phyloP scores from a whole-genome alignment of 176 grass and related monocot genomes.

The barley (Hordeum vulgare) region DNA sequence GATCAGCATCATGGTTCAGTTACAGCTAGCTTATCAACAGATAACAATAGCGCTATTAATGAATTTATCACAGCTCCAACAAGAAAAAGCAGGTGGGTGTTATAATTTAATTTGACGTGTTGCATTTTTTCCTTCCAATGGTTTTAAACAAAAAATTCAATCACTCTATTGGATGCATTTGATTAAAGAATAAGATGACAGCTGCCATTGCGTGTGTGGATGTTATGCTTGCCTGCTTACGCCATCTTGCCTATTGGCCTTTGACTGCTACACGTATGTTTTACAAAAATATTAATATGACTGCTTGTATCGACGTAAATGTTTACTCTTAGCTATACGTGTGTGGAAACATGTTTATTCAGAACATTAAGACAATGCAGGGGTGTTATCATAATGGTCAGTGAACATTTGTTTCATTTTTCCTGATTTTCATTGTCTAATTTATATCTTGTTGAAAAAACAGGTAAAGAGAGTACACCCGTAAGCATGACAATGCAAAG shows the following conservation, averaged over 20 bases:
- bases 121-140: background rate
- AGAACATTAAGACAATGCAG: background rate
- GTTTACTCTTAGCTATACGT: background rate
- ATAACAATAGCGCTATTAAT: background rate
- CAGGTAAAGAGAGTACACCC: background rate
- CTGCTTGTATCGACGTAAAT: background rate
- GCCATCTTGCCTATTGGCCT: background rate
- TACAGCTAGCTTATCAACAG: slow-evolving; percentile 16
- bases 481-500: background rate
- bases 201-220: background rate
- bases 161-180: background rate
- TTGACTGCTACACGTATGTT: background rate
- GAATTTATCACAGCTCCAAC: background rate
- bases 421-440: background rate
- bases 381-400: background rate
- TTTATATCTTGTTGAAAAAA: background rate
- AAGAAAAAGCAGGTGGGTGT: slow-evolving; percentile 16
- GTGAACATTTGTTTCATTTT: background rate
- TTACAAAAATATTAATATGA: background rate
- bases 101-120: background rate
- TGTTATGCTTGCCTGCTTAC: background rate
- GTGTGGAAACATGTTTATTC: background rate
- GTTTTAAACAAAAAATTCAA: background rate
- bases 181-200: background rate
- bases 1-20: slow-evolving; percentile 20